phyloP scores from a whole-genome alignment of 306 rosid genomes.

The Trifolium fragiferum region DNA sequence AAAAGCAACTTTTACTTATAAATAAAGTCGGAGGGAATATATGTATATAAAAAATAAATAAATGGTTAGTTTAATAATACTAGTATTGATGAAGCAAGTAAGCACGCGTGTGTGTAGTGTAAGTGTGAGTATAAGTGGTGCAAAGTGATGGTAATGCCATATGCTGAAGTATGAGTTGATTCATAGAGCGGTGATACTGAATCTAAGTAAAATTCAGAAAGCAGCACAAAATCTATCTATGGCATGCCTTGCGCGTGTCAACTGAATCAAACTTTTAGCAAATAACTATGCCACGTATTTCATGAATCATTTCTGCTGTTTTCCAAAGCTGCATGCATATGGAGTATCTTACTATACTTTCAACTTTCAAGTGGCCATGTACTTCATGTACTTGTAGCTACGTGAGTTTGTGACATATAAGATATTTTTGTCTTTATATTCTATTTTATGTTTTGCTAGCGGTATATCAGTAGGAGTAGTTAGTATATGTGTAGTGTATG shows the following conservation, averaged over 20 bases:
- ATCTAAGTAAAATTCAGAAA: not conserved
- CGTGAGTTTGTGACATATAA: too few relatives aligned
- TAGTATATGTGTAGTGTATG: too few relatives aligned
- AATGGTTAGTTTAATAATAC: too few relatives aligned
- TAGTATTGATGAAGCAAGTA: too few relatives aligned
- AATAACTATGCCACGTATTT: constrained; percentile 4
- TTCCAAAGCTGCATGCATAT: not conserved
- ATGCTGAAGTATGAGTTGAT: constrained; percentile 12
- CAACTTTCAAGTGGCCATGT: not conserved
- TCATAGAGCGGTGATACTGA: constrained; percentile 1
- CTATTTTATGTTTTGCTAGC: not conserved
- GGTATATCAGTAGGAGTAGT: not conserved
- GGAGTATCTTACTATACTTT: too few relatives aligned
- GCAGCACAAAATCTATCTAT: not conserved
- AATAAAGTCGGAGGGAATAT: too few relatives aligned
- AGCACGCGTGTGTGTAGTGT: not conserved
- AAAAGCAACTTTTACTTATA: too few relatives aligned
- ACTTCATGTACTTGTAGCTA: not conserved
- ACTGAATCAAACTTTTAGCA: not conserved
- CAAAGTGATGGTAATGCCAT: constrained; percentile 9
- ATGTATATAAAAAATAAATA: too few relatives aligned
- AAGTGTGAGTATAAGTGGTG: not conserved
- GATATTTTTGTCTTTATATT: not conserved
- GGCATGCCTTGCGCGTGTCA: constrained; percentile 48
- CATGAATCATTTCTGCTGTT: not conserved